These are phyloP conservation scores for Pilatotrama ljubarskyi DNA, from an alignment of 768 basidiomycete genomes.

Conservation along the genomic window DNA sequence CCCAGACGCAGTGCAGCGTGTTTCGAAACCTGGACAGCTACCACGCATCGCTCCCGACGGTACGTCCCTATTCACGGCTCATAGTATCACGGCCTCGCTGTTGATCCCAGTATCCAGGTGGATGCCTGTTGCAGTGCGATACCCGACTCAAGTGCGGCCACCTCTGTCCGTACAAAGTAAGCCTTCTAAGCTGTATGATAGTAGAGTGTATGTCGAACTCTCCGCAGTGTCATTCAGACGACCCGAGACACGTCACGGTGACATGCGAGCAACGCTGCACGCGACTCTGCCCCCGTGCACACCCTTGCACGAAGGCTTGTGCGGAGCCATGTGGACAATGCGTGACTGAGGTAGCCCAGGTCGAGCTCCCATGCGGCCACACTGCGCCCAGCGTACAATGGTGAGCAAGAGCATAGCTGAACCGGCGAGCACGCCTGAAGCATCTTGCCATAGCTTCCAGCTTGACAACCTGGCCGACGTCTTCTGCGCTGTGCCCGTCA, in stretches of 20 bases:
- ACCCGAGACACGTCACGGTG: slow-evolving; percentile 52
- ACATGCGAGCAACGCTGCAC: slow-evolving; percentile 51
- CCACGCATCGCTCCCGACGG: slow-evolving; percentile 57
- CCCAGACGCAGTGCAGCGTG: slow-evolving; percentile 39
- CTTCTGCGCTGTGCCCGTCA: slow-evolving; percentile 43
- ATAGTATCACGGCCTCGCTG: too few relatives aligned
- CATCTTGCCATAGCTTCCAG: slow-evolving; percentile 39
- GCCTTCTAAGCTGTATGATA: too few relatives aligned
- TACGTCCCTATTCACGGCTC: slow-evolving; percentile 25
- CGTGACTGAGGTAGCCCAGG: slow-evolving; percentile 42
- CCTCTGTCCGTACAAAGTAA: slow-evolving; percentile 60
- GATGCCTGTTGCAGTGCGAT: slow-evolving; percentile 59
- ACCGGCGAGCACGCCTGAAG: background rate
- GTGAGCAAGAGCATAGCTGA: slow-evolving; percentile 42
- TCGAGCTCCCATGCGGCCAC: slow-evolving; percentile 63
- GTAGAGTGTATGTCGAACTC: too few relatives aligned
- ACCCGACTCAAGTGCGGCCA: slow-evolving; percentile 60
- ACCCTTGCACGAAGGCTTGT: slow-evolving; percentile 60
- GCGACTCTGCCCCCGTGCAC: slow-evolving; percentile 51
- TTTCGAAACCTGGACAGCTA: slow-evolving; percentile 55
- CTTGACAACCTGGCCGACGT: slow-evolving; percentile 47
- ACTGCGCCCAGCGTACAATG: slow-evolving; percentile 44
- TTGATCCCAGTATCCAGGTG: too few relatives aligned
- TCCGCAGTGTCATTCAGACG: slow-evolving; percentile 68
- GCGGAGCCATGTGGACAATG: slow-evolving; percentile 54